Evolutionary conservation across 306 rosid genomes (phyloP).

Genomic region (Crotalaria pallida): DNA sequence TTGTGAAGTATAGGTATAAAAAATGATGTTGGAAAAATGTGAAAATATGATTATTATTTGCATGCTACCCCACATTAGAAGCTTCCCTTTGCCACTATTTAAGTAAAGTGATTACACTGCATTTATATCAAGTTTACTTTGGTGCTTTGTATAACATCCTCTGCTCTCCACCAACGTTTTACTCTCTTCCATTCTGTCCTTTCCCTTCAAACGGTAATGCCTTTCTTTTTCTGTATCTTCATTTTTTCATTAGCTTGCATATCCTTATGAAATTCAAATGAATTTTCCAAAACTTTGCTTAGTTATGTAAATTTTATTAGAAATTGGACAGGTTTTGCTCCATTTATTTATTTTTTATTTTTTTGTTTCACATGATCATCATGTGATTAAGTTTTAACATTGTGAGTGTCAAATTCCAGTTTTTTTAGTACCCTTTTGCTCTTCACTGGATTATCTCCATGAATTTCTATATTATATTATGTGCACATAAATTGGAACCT

Average conservation of each 20-base stretch:
- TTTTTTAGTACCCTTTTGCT: background rate
- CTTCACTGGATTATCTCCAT: background rate
- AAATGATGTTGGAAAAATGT: no score
- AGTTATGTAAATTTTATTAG: background rate
- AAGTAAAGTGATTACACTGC: background rate
- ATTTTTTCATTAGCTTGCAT: background rate
- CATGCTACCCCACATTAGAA: background rate
- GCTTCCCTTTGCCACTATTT: background rate
- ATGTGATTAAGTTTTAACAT: background rate
- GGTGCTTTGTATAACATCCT: background rate
- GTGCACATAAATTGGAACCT: background rate
- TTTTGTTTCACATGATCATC: background rate
- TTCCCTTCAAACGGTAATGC: conserved; percentile 28
- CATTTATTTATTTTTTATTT: background rate
- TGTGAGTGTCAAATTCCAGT: conserved; percentile 7
- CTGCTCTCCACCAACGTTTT: background rate
- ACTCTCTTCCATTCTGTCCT: background rate
- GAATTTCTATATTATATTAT: background rate
- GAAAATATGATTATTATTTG: no score
- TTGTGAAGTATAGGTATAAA: no score
- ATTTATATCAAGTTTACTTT: background rate
- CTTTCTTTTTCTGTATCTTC: background rate
- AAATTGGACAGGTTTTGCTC: background rate
- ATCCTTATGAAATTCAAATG: conserved; percentile 12
- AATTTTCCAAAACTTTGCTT: background rate